Conservation (phyloP, 768 basidiomycete species). For the Boletus sp. region DNA sequence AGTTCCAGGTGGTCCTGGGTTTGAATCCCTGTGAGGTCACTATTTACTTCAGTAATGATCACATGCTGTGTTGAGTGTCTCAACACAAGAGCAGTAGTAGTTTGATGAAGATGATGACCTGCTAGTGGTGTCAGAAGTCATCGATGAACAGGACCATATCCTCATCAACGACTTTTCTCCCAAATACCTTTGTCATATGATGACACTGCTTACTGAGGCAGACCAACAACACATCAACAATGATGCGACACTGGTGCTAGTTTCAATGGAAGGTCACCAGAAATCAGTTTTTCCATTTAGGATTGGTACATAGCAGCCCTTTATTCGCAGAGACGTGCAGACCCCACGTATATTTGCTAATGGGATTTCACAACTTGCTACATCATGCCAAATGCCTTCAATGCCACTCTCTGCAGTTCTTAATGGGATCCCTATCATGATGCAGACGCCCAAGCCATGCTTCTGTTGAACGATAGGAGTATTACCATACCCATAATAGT, state of each 20-base stretch:
- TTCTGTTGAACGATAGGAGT: too few species aligned
- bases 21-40: too few species aligned
- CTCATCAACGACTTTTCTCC: conserved; percentile 68
- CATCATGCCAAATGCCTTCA: conserved; percentile 20
- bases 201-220: conserved; percentile 53
- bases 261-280: conserved; percentile 47
- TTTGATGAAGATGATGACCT: conserved; percentile 66
- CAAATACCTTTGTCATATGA: conserved; percentile 53
- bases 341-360: conserved; percentile 21
- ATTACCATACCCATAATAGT: too few species aligned
- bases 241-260: conserved; percentile 46
- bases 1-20: too few species aligned
- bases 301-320: conserved; percentile 30
- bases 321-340: conserved; percentile 26
- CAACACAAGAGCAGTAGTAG: conserved; percentile 65
- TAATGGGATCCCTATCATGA: conserved; percentile 54
- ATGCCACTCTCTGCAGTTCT: conserved; percentile 27
- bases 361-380: conserved; percentile 24
- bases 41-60: too few species aligned
- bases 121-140: conserved; percentile 49
- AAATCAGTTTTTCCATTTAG: conserved; percentile 49
- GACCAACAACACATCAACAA: conserved; percentile 51
- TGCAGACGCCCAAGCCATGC: too few species aligned
- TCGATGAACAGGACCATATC: conserved; percentile 64
- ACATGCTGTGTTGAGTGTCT: too few species aligned